Evolutionary conservation across 176 grass and related monocot species (phyloP).

Genomic region (Luzula sylvatica): DNA sequence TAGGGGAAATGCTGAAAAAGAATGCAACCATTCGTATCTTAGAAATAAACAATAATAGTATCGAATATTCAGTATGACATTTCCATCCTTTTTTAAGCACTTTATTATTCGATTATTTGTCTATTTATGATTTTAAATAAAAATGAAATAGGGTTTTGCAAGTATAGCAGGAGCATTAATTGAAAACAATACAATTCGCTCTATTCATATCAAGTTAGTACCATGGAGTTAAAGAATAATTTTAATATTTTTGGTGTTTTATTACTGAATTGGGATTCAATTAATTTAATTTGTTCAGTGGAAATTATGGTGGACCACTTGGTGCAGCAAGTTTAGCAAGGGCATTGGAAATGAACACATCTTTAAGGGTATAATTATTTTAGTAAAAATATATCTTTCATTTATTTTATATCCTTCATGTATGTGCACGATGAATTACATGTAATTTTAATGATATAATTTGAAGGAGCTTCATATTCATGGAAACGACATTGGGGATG

Average conservation of each 20-base stretch:
- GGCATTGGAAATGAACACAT: slow-evolving; percentile 85
- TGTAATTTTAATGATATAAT: slow-evolving; percentile 6
- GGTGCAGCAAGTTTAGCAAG: slow-evolving; percentile 78
- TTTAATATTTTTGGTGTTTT: slow-evolving; percentile 20
- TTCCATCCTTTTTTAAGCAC: slow-evolving; percentile 9
- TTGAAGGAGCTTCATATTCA: slow-evolving; percentile 89
- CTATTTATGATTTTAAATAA: slow-evolving; percentile 12
- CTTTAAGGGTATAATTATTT: slow-evolving; percentile 65
- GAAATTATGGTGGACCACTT: slow-evolving; percentile 90
- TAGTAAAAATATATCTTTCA: slow-evolving; percentile 7
- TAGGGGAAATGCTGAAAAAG: slow-evolving; percentile 80
- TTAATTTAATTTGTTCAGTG: slow-evolving; percentile 51
- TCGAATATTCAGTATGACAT: slow-evolving; percentile 74
- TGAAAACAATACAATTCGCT: slow-evolving; percentile 73
- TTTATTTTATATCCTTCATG: slow-evolving; percentile 2
- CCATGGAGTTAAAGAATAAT: slow-evolving; percentile 12
- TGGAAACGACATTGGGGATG: slow-evolving; percentile 88
- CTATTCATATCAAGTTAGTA: slow-evolving; percentile 93
- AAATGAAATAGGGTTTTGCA: slow-evolving; percentile 64
- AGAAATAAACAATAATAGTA: slow-evolving; percentile 86
- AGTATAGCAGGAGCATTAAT: slow-evolving; percentile 89
- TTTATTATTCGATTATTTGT: slow-evolving; percentile 4
- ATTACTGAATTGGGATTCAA: slow-evolving; percentile 17
- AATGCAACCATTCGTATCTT: slow-evolving; percentile 69
- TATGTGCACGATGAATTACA: slow-evolving; percentile 3